These are phyloP conservation scores for Tilletia walkeri DNA, from an alignment of 1,284 basidiomycete species.

Conservation along the genomic window DNA sequence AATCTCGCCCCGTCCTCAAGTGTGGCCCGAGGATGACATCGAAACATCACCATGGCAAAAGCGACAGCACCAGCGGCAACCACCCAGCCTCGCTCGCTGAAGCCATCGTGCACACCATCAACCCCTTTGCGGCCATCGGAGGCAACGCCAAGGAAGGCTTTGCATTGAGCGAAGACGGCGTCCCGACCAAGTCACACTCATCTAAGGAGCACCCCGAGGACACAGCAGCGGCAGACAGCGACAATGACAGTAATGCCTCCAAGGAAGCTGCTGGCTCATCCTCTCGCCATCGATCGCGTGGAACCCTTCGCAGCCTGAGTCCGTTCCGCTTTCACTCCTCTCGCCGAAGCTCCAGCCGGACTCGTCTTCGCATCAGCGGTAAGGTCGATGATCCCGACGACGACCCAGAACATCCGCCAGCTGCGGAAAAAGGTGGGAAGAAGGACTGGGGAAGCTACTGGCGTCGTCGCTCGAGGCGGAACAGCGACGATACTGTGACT, in stretches of 20 bases:
- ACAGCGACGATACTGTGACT: conserved; percentile 14
- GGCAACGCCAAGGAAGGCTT: neutral
- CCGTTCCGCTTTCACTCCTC: conserved; percentile 10
- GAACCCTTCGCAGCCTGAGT: conserved; percentile 10
- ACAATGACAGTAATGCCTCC: neutral
- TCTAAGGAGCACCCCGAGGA: neutral
- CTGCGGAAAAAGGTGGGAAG: neutral
- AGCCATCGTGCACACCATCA: conserved; percentile 11
- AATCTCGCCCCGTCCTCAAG: neutral
- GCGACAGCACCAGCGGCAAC: neutral
- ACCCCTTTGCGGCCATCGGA: conserved; percentile 6
- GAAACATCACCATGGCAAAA: neutral
- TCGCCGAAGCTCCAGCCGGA: conserved; percentile 9
- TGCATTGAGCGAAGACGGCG: conserved; percentile 6
- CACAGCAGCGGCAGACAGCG: neutral
- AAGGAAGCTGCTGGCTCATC: neutral
- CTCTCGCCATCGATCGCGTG: conserved; percentile 1
- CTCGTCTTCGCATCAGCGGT: conserved; percentile 7
- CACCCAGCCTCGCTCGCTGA: conserved; percentile 3
- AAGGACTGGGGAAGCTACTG: conserved; percentile 14
- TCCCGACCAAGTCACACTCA: conserved; percentile 4
- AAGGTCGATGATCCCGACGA: neutral
- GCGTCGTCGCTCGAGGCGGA: conserved; percentile 12
- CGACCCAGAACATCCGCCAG: neutral
- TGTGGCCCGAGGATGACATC: neutral